A percentile compares a stretch with the other conserved stretches of the same genome.
Conservation (phyloP, 495 filamentous ascomycete species). For the Trichoderma virens region DNA sequence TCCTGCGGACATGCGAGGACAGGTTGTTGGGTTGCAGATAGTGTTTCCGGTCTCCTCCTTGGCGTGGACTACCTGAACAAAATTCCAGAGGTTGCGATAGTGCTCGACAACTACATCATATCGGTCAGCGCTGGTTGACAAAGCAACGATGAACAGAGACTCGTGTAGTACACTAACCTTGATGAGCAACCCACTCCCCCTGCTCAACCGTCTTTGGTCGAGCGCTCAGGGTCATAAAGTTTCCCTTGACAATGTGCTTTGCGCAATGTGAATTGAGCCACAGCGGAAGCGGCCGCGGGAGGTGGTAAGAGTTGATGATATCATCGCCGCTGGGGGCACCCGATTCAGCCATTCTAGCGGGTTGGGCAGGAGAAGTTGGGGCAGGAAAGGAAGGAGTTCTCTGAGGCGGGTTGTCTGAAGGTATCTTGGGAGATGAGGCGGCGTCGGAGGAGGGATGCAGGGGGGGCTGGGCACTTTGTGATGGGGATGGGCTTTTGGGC, state of each 20-base stretch:
- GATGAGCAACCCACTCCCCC: conserved; percentile 91
- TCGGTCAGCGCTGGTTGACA: conserved; percentile 18
- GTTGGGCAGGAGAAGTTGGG: conserved; percentile 29
- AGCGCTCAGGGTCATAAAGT: conserved; percentile 89
- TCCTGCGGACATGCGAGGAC: conserved; percentile 87
- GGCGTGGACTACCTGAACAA: conserved; percentile 74
- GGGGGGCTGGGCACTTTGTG: conserved; percentile 22
- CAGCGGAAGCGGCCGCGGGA: conserved; percentile 34
- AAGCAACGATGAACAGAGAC: background rate
- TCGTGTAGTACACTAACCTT: conserved; percentile 50
- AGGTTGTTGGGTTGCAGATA: conserved; percentile 74
- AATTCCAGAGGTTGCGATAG: conserved; percentile 75
- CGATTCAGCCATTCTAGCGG: conserved; percentile 29
- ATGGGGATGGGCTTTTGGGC: conserved; percentile 31
- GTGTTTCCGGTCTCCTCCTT: conserved; percentile 62
- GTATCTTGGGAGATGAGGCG: conserved; percentile 36
- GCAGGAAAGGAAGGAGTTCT: conserved; percentile 47
- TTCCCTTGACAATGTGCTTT: conserved; percentile 85
- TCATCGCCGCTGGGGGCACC: conserved; percentile 34
- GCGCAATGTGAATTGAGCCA: conserved; percentile 62
- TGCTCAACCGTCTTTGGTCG: conserved; percentile 82
- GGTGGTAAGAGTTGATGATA: conserved; percentile 39
- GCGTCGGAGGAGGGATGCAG: conserved; percentile 7
- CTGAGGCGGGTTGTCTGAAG: conserved; percentile 36
- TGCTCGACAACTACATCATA: conserved; percentile 69